Percentiles rank a stretch among this genome's conserved stretches.
phyloP scores from a whole-genome alignment of 768 basidiomycete genomes.

The Mycena vulgaris region DNA sequence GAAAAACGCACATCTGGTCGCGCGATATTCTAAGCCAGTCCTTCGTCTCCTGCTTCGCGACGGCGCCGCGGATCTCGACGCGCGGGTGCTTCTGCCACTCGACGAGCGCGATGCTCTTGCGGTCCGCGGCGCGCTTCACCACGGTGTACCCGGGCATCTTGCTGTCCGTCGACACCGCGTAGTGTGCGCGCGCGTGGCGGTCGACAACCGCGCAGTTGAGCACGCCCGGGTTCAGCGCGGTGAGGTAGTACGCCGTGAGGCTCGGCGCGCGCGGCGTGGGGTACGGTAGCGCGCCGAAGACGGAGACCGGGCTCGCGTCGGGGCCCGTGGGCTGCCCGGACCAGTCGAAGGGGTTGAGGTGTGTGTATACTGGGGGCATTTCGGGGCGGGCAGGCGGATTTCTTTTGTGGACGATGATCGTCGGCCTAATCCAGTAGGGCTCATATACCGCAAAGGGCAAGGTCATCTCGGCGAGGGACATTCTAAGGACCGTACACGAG shows the following conservation, averaged over 20 bases:
- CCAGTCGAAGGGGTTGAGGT: slow-evolving; percentile 60
- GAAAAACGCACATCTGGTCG: slow-evolving; percentile 55
- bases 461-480: slow-evolving; percentile 24
- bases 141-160: slow-evolving; percentile 68
- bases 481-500: background rate
- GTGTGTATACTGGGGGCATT: slow-evolving; percentile 21
- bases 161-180: slow-evolving; percentile 66
- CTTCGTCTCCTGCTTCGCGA: slow-evolving; percentile 63
- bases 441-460: slow-evolving; percentile 16
- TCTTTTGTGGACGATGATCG: background rate
- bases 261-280: slow-evolving; percentile 44
- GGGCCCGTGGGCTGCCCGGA: slow-evolving; percentile 35
- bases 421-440: background rate
- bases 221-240: slow-evolving; percentile 64
- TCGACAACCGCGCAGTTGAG: slow-evolving; percentile 71
- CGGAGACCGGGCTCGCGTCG: slow-evolving; percentile 59
- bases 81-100: slow-evolving; percentile 68
- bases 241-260: slow-evolving; percentile 63
- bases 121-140: slow-evolving; percentile 61
- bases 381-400: background rate
- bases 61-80: slow-evolving; percentile 68
- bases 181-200: slow-evolving; percentile 61
- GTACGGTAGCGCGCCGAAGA: slow-evolving; percentile 78
- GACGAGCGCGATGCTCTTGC: slow-evolving; percentile 66
- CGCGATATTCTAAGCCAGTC: slow-evolving; percentile 70